Evolutionary conservation across 2,329 filamentous ascomycete species (phyloP).

Genomic region (Venturia asperata): DNA sequence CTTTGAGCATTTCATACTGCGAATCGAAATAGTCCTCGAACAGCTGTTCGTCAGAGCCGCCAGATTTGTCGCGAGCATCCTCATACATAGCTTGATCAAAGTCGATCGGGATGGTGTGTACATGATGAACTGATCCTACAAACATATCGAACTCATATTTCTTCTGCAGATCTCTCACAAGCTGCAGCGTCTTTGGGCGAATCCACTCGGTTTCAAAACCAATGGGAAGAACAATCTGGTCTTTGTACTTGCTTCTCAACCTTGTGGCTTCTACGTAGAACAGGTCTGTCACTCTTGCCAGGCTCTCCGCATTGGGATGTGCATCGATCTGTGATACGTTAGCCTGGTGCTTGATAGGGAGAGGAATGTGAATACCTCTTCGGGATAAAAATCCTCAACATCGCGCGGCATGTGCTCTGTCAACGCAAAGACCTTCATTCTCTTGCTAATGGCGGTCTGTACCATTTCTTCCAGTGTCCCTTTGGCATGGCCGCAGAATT

Average conservation of each 20-base stretch:
- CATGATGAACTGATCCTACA: conserved; percentile 88
- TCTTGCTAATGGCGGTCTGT: conserved; percentile 65
- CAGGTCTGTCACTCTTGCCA: conserved; percentile 54
- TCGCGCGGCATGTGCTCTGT: conserved; percentile 94
- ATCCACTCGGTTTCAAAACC: conserved; percentile 96
- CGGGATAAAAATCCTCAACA: conserved; percentile 77
- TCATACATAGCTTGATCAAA: conserved; percentile 65
- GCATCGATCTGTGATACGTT: conserved; percentile 40
- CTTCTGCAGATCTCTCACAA: conserved; percentile 53
- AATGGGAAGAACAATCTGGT: conserved; percentile 69
- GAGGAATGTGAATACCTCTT: conserved; percentile 54
- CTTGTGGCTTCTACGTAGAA: conserved; percentile 71
- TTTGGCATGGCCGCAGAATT: conserved; percentile 91
- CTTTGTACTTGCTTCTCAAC: conserved; percentile 62
- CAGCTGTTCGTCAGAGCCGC: conserved; percentile 62
- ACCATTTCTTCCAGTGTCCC: conserved; percentile 79
- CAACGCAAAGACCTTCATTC: conserved; percentile 76
- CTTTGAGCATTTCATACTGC: conserved; percentile 72
- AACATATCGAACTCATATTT: conserved; percentile 75
- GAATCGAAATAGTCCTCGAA: conserved; percentile 82
- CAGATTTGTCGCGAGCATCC: conserved; percentile 47
- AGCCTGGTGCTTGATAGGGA: conserved; percentile 4
- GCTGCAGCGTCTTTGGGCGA: conserved; percentile 54
- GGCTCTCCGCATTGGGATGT: conserved; percentile 31
- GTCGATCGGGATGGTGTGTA: conserved; percentile 80